A percentile compares a stretch with the other conserved stretches of the same genome.
Evolutionary conservation across 768 basidiomycete genomes (phyloP).

Genomic region (Tylopilus vinaceipallidus): DNA sequence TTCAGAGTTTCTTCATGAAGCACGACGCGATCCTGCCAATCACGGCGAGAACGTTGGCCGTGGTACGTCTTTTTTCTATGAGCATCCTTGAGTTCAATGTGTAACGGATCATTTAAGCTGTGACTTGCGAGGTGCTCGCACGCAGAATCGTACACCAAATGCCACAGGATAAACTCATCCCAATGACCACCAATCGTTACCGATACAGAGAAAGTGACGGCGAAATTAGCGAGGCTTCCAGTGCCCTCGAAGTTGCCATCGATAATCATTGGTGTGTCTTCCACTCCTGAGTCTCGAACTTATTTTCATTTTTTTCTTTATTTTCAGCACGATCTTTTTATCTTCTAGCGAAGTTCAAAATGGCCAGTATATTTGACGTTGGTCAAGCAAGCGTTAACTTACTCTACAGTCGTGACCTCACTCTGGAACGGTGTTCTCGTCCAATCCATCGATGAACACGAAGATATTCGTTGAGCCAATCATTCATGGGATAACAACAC

Average conservation of each 20-base stretch:
- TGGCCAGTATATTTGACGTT: constrained; percentile 40
- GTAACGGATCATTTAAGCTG: constrained; percentile 42
- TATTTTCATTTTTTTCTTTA: not conserved
- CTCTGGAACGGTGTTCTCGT: constrained; percentile 84
- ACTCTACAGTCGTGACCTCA: constrained; percentile 62
- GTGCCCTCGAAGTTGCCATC: constrained; percentile 87
- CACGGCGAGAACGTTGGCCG: constrained; percentile 83
- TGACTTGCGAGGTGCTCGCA: constrained; percentile 83
- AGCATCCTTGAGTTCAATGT: not conserved
- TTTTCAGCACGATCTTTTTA: constrained; percentile 69
- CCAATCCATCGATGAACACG: constrained; percentile 69
- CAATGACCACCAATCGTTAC: constrained; percentile 79
- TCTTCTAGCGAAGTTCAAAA: constrained; percentile 85
- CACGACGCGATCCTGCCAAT: constrained; percentile 77
- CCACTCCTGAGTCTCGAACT: not conserved
- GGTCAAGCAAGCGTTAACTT: constrained; percentile 5
- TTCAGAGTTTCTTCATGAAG: constrained; percentile 80
- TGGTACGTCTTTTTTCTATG: constrained; percentile 44
- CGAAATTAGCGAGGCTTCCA: constrained; percentile 68
- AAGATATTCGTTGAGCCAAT: constrained; percentile 70
- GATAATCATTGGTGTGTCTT: constrained; percentile 76
- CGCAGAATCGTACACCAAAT: constrained; percentile 73
- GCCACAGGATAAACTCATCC: constrained; percentile 58
- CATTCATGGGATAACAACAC: not conserved
- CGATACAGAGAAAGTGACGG: constrained; percentile 71